Evolutionary conservation across 2,329 filamentous ascomycete genomes (phyloP).

Genomic region (Aspergillus tubingensis): DNA sequence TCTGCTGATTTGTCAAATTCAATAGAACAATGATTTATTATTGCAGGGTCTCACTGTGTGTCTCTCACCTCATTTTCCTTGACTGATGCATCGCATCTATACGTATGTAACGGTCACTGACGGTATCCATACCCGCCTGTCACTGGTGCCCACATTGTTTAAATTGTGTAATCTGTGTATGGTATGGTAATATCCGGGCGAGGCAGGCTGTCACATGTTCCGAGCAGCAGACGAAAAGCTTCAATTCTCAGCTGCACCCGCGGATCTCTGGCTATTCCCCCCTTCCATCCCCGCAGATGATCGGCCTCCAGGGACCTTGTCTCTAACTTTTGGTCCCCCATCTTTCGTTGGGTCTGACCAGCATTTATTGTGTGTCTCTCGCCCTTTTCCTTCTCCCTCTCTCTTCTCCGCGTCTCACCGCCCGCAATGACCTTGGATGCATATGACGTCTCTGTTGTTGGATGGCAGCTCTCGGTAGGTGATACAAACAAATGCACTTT

Average conservation of each 20-base stretch:
- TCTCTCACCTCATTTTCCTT: too few relatives aligned
- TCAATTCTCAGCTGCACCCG: not conserved
- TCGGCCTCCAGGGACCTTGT: constrained; percentile 2
- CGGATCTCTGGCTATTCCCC: constrained; percentile 8
- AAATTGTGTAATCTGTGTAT: not conserved
- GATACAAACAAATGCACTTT: constrained; percentile 4
- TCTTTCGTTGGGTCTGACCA: constrained; percentile 2
- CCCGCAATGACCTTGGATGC: constrained; percentile 36
- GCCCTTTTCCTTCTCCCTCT: constrained; percentile 6
- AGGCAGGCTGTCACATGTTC: constrained; percentile 21
- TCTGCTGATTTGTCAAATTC: too few relatives aligned
- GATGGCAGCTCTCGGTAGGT: constrained; percentile 55
- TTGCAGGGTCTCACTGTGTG: too few relatives aligned
- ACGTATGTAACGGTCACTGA: not conserved
- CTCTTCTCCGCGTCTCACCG: constrained; percentile 17
- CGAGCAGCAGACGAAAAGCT: constrained; percentile 19
- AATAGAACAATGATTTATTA: too few relatives aligned
- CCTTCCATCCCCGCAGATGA: constrained; percentile 1
- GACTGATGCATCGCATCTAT: too few relatives aligned
- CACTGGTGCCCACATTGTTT: not conserved
- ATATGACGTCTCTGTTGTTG: constrained; percentile 47
- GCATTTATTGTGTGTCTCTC: constrained; percentile 1
- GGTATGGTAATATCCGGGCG: not conserved
- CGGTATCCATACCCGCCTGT: not conserved
- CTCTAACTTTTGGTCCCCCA: constrained; percentile 5